Conservation (phyloP, 192 early-diverging fungal species). For the Bifiguratus adelaidae region DNA sequence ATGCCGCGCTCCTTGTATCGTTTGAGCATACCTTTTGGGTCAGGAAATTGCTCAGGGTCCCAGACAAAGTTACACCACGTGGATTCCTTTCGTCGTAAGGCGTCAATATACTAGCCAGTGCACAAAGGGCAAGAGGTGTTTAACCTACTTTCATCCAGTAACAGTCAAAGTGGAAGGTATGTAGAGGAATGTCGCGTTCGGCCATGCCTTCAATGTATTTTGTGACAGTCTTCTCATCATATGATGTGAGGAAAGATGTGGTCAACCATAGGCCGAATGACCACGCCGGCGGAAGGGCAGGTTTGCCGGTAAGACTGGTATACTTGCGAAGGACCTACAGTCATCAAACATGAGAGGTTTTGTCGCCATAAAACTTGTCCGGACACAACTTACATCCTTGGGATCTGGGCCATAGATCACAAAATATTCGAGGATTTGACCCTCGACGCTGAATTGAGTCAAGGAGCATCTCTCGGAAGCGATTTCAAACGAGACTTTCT, state of each 20-base stretch:
- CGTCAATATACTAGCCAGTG: too few species aligned
- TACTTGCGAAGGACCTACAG: constrained; percentile 3
- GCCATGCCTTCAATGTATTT: constrained; percentile 3
- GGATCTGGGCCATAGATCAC: constrained; percentile 3
- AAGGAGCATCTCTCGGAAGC: background rate
- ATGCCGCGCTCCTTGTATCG: constrained; percentile 1
- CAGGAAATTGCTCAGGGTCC: constrained; percentile 5
- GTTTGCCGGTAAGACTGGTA: background rate
- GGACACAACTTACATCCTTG: too few species aligned
- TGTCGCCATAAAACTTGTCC: too few species aligned
- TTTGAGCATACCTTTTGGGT: constrained; percentile 1
- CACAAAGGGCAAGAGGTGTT: too few species aligned
- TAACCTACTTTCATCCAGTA: constrained; percentile 13
- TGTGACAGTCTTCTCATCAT: constrained; percentile 10
- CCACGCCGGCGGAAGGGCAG: constrained; percentile 2
- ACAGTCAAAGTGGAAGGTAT: constrained; percentile 10
- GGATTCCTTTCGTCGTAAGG: too few species aligned
- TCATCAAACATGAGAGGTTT: too few species aligned
- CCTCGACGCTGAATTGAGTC: background rate
- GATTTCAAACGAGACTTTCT: constrained; percentile 1
- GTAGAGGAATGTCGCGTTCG: constrained; percentile 5
- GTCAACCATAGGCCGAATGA: constrained; percentile 3
- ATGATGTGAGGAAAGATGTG: constrained; percentile 1
- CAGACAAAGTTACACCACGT: constrained; percentile 7
- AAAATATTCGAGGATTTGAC: background rate